phyloP scores from a whole-genome alignment of 768 basidiomycete genomes.

The Termitomyces titanicus region DNA sequence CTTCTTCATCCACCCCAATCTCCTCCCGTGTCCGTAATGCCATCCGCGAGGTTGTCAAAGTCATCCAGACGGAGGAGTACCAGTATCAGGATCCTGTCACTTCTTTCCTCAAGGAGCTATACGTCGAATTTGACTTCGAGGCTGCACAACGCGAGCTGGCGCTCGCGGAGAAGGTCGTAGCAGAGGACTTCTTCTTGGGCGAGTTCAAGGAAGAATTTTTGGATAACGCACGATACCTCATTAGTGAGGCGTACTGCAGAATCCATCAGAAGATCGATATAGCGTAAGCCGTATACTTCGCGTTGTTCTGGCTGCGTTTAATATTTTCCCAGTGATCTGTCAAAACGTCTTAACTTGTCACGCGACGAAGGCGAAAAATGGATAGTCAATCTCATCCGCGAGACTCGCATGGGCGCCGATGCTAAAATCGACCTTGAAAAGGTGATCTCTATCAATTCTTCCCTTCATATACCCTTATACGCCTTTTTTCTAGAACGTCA shows the following conservation, averaged over 20 bases:
- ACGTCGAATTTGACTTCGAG: constrained; percentile 95
- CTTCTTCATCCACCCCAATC: constrained; percentile 36
- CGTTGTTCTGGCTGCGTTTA: background rate
- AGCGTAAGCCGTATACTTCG: constrained; percentile 40
- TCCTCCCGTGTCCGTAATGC: constrained; percentile 82
- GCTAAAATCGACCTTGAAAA: constrained; percentile 98
- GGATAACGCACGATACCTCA: constrained; percentile 93
- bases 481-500: constrained; percentile 67
- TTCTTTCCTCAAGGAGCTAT: constrained; percentile 88
- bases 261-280: constrained; percentile 95
- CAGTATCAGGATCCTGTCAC: constrained; percentile 95
- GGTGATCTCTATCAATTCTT: constrained; percentile 34
- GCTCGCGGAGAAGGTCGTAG: constrained; percentile 77
- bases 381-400: constrained; percentile 98
- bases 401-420: constrained; percentile 94
- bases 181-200: constrained; percentile 91
- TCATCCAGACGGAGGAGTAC: constrained; percentile 93
- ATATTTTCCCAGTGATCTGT: constrained; percentile 64
- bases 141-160: constrained; percentile 83
- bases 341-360: constrained; percentile 90
- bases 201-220: constrained; percentile 92
- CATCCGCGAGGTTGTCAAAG: constrained; percentile 87
- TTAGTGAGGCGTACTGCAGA: constrained; percentile 96
- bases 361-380: constrained; percentile 97
- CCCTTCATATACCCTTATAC: background rate